Percentiles rank a stretch among this genome's conserved stretches.
Evolutionary conservation across 345 rosid genomes (phyloP).

Genomic region (Sonneratia caseolaris): DNA sequence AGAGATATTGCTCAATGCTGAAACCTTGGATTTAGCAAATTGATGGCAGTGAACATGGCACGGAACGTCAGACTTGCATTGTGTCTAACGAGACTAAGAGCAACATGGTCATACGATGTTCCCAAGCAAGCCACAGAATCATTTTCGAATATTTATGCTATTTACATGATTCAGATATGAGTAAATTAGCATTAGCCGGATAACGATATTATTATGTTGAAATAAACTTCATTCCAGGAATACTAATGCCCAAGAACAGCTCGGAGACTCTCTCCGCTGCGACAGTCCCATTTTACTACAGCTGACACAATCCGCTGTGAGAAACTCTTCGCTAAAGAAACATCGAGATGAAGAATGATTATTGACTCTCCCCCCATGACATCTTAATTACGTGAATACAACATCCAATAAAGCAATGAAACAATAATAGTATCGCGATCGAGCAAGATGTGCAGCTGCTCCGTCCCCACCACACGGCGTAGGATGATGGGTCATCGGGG

Average conservation of each 20-base stretch:
- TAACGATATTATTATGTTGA: background rate
- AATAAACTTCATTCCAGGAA: background rate
- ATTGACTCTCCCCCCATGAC: background rate
- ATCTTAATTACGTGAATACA: background rate
- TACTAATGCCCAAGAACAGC: background rate
- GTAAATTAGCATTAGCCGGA: no score
- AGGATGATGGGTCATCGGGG: background rate
- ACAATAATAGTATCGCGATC: background rate
- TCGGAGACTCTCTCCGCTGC: background rate
- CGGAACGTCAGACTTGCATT: background rate
- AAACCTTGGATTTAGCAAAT: background rate
- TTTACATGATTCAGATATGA: no score
- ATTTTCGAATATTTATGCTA: no score
- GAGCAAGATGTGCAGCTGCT: background rate
- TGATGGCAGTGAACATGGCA: background rate
- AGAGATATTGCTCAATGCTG: background rate
- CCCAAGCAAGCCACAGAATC: background rate
- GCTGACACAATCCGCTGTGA: no score
- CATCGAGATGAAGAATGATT: background rate
- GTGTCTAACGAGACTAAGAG: background rate
- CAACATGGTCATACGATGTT: background rate
- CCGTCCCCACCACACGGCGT: background rate
- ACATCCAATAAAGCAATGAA: background rate
- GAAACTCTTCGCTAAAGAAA: background rate
- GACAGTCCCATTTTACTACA: background rate